Evolutionary conservation across 1,284 basidiomycete species (phyloP).

Genomic region (Laetiporus sulphureus): DNA sequence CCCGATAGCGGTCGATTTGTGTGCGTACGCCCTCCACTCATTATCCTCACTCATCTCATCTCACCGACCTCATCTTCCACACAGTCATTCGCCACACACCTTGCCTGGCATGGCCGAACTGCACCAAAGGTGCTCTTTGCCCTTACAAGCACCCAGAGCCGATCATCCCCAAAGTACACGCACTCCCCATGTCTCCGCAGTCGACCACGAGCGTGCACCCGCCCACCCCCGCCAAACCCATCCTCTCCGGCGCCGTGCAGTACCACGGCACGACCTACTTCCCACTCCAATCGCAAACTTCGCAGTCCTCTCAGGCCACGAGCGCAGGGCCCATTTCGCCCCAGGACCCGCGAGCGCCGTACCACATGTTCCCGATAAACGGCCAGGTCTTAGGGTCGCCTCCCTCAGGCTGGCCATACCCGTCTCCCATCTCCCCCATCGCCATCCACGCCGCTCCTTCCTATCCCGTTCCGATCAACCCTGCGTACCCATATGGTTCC

Average conservation of each 20-base stretch:
- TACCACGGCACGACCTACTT: conserved; percentile 21
- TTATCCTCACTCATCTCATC: no score
- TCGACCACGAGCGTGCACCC: conserved; percentile 5
- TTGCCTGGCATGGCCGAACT: conserved; percentile 30
- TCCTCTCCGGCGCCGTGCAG: conserved; percentile 14
- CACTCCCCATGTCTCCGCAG: conserved; percentile 11
- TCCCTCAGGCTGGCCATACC: background rate
- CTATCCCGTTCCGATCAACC: background rate
- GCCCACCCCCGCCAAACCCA: conserved; percentile 10
- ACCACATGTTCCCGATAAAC: background rate
- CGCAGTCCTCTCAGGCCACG: conserved; percentile 6
- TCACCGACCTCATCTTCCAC: conserved; percentile 2
- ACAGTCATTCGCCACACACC: conserved; percentile 29
- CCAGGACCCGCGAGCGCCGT: background rate
- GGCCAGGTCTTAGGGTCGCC: background rate
- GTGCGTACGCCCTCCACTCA: no score
- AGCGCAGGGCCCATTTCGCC: background rate
- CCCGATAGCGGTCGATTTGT: conserved; percentile 24
- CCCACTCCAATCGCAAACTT: conserved; percentile 8
- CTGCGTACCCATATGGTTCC: background rate
- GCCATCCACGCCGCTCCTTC: background rate
- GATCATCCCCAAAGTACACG: conserved; percentile 17
- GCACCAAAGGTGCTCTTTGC: conserved; percentile 22
- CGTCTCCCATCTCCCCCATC: background rate
- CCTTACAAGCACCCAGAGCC: conserved; percentile 28